These are phyloP conservation scores for Tricholoma terreum DNA, from an alignment of 768 basidiomycete species.

Conservation along the genomic window DNA sequence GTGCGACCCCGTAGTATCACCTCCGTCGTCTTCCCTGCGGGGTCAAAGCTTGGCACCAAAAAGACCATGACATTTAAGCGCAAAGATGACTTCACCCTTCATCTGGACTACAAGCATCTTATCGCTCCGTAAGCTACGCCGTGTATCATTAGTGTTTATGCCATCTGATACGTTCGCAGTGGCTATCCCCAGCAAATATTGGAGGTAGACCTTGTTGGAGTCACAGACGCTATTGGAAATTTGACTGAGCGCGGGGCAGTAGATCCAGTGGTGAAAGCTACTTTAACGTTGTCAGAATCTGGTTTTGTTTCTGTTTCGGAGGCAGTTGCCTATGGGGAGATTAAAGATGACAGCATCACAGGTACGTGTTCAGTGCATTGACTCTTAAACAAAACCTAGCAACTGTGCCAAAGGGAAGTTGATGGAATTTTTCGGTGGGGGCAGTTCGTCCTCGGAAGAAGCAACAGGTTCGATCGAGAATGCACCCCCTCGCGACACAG, in stretches of 20 bases:
- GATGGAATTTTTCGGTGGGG: conserved; percentile 81
- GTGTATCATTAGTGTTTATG: not conserved
- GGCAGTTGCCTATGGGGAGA: conserved; percentile 75
- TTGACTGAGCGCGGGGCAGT: conserved; percentile 77
- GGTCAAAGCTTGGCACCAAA: conserved; percentile 74
- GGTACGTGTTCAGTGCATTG: conserved; percentile 40
- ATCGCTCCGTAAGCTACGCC: conserved; percentile 52
- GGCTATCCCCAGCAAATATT: conserved; percentile 73
- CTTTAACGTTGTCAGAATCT: conserved; percentile 78
- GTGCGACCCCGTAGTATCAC: conserved; percentile 66
- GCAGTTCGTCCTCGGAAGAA: conserved; percentile 42
- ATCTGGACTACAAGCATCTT: conserved; percentile 69
- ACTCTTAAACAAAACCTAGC: not conserved
- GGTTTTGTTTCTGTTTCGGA: conserved; percentile 81
- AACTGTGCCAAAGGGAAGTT: conserved; percentile 58
- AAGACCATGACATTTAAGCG: conserved; percentile 87
- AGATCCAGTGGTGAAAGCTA: conserved; percentile 86
- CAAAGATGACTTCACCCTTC: conserved; percentile 77
- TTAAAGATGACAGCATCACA: conserved; percentile 75
- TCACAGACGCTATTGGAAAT: conserved; percentile 75
- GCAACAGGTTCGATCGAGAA: conserved; percentile 41
- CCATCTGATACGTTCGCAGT: conserved; percentile 30
- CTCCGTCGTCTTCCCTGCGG: conserved; percentile 72
- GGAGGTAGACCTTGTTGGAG: conserved; percentile 68
- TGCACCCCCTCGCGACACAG: conserved; percentile 39